Conservation (phyloP, 2,329 filamentous ascomycete species). For the Graphiopsis chlorocephala region DNA sequence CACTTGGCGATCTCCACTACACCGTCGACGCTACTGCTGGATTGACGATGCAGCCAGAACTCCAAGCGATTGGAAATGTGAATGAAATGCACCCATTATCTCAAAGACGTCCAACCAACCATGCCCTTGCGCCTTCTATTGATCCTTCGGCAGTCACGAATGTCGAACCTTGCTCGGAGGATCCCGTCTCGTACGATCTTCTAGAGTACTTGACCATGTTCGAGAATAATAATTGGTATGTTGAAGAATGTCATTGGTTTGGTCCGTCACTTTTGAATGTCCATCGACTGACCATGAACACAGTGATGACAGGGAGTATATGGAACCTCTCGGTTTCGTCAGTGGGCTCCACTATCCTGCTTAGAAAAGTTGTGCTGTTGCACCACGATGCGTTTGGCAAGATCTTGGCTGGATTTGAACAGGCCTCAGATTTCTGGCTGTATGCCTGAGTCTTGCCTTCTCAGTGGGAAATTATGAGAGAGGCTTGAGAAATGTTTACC, state of each 20-base stretch:
- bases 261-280: not conserved
- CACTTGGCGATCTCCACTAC: not conserved
- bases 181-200: not conserved
- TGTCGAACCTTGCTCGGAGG: not conserved
- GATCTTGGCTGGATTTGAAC: too few species aligned
- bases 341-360: not conserved
- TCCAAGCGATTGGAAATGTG: not conserved
- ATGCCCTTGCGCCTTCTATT: not conserved
- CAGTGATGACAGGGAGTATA: not conserved
- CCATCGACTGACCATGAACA: not conserved
- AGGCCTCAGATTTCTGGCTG: too few species aligned
- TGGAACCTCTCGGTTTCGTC: not conserved
- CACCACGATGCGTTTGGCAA: too few species aligned
- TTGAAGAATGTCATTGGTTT: not conserved
- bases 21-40: not conserved
- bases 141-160: not conserved
- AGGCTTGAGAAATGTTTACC: too few species aligned
- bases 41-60: not conserved
- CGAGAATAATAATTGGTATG: not conserved
- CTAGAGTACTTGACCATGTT: not conserved
- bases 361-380: too few species aligned
- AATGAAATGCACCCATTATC: not conserved
- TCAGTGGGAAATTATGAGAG: too few species aligned
- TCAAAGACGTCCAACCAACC: not conserved
- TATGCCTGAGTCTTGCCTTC: too few species aligned